Percentiles rank a stretch among this genome's conserved stretches.
These are phyloP conservation scores for Wickerhamiella parazyma DNA, from an alignment of 805 yeast species.

Conservation along the genomic window DNA sequence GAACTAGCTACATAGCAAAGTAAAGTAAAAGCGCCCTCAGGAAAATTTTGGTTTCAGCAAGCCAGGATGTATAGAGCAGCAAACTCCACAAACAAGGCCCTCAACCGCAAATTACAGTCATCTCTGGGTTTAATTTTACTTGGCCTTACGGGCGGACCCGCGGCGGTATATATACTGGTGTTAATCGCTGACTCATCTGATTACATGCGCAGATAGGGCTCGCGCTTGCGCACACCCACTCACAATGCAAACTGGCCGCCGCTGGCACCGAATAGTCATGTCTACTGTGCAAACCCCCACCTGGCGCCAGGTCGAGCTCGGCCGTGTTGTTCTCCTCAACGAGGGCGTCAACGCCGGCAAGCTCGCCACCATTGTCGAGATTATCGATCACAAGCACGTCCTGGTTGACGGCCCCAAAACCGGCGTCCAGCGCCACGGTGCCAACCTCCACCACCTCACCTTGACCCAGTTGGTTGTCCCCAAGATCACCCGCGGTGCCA, in stretches of 20 bases:
- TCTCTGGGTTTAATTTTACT: constrained; percentile 15
- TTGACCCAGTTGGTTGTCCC: constrained; percentile 85
- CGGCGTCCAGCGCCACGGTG: constrained; percentile 83
- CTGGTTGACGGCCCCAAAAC: constrained; percentile 92
- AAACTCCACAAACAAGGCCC: constrained; percentile 9
- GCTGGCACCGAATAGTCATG: constrained; percentile 3
- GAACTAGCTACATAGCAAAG: background rate
- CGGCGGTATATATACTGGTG: too few species aligned
- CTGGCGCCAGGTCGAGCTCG: constrained; percentile 99
- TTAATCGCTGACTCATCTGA: background rate
- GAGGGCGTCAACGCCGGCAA: constrained; percentile 60
- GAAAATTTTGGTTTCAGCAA: constrained; percentile 15
- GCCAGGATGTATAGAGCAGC: constrained; percentile 10
- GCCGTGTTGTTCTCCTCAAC: constrained; percentile 93
- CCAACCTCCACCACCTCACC: constrained; percentile 72
- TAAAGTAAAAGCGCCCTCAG: constrained; percentile 13
- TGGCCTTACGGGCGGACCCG: too few species aligned
- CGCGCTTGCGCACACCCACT: background rate
- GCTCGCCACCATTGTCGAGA: constrained; percentile 95
- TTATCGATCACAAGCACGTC: constrained; percentile 98
- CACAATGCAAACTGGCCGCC: background rate
- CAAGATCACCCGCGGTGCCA: constrained; percentile 87
- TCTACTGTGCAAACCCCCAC: constrained; percentile 63
- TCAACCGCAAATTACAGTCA: constrained; percentile 22
- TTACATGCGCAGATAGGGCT: background rate